Evolutionary conservation across 164 flowering plant genomes (phyloP).

Genomic region (Litsea cubeba): DNA sequence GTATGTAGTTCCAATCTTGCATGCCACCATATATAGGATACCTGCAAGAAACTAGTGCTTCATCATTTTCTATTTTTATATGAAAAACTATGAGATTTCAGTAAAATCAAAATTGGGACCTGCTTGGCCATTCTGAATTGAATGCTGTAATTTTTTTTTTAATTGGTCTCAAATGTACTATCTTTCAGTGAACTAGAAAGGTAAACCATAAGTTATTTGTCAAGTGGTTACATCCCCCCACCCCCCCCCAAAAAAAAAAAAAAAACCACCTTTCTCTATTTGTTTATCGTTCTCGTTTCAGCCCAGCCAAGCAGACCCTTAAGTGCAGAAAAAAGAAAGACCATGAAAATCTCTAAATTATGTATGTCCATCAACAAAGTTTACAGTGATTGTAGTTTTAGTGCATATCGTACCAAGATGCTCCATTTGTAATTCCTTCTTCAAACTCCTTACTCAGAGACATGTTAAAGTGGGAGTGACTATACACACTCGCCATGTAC

Average conservation of each 20-base stretch:
- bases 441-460: constrained; percentile 76
- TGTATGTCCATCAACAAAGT: constrained; percentile 3
- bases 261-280: too few relatives aligned
- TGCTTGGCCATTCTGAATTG: too few relatives aligned
- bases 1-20: constrained; percentile 99
- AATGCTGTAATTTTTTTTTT: too few relatives aligned
- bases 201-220: too few relatives aligned
- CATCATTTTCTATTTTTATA: constrained; percentile 5
- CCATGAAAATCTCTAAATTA: constrained; percentile 2
- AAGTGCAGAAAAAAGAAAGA: not conserved
- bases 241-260: too few relatives aligned
- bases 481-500: constrained; percentile 74
- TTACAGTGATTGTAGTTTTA: not conserved
- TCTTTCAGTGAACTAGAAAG: too few relatives aligned
- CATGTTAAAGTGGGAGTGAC: constrained; percentile 85
- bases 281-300: too few relatives aligned
- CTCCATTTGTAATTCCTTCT: constrained; percentile 94
- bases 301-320: too few relatives aligned
- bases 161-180: too few relatives aligned
- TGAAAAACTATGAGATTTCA: not conserved
- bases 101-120: not conserved
- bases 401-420: constrained; percentile 57
- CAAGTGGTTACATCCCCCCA: too few relatives aligned
- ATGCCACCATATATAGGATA: constrained; percentile 98
- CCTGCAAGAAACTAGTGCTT: constrained; percentile 41